These are phyloP conservation scores for Boletus vermiculosoides DNA, from an alignment of 768 basidiomycete species.

Conservation along the genomic window DNA sequence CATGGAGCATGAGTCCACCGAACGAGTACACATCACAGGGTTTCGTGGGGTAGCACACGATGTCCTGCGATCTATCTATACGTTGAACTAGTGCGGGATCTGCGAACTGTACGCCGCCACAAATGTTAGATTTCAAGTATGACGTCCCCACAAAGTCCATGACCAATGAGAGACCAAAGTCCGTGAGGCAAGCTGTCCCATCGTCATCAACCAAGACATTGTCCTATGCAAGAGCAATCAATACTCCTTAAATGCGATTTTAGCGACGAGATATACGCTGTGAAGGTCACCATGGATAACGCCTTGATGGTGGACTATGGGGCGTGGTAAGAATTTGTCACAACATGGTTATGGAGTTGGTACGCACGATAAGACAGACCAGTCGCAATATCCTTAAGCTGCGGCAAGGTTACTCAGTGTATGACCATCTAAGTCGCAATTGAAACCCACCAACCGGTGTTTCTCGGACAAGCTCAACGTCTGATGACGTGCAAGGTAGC, in stretches of 20 bases:
- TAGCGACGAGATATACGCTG: constrained; percentile 24
- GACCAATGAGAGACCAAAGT: constrained; percentile 43
- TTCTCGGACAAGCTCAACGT: neutral
- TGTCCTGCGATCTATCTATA: neutral
- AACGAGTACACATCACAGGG: constrained; percentile 32
- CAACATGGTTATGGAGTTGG: neutral
- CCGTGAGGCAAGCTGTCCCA: constrained; percentile 44
- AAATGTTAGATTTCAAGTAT: constrained; percentile 32
- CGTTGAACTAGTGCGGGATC: constrained; percentile 34
- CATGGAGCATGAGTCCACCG: constrained; percentile 37
- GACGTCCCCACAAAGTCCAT: constrained; percentile 28
- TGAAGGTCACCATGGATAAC: constrained; percentile 39
- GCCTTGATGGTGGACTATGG: constrained; percentile 21
- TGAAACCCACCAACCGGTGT: constrained; percentile 14
- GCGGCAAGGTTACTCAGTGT: neutral
- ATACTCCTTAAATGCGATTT: neutral
- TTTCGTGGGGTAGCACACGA: constrained; percentile 12
- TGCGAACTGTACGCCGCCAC: constrained; percentile 47
- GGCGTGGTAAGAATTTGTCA: neutral
- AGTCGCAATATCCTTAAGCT: constrained; percentile 23
- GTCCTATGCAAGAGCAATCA: constrained; percentile 12
- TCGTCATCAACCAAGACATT: constrained; percentile 45
- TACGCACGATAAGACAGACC: constrained; percentile 26
- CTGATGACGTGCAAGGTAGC: constrained; percentile 16
- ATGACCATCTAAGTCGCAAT: neutral